These are phyloP conservation scores for Ustilago sp. DNA, from an alignment of 1,284 basidiomycete species.

Conservation along the genomic window DNA sequence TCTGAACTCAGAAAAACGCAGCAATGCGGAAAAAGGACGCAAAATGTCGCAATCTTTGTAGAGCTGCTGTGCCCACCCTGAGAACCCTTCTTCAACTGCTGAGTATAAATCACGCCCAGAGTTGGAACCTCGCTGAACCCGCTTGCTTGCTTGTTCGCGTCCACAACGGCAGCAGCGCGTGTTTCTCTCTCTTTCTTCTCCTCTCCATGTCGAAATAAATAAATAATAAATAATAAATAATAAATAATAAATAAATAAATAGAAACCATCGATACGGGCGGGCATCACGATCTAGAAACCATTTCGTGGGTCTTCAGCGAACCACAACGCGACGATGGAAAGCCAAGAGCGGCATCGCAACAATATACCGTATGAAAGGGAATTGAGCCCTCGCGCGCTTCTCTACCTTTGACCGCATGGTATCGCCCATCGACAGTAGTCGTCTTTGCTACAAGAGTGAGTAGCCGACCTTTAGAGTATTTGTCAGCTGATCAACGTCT, in stretches of 20 bases:
- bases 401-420: background rate
- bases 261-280: constrained; percentile 1
- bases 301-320: background rate
- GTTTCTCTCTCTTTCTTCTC: background rate
- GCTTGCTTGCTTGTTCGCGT: background rate
- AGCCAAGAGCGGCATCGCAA: background rate
- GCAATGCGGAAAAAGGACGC: constrained; percentile 11
- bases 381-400: constrained; percentile 3
- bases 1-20: constrained; percentile 3
- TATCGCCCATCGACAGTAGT: background rate
- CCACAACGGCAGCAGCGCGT: background rate
- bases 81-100: background rate
- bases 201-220: background rate
- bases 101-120: constrained; percentile 18
- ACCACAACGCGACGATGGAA: constrained; percentile 9
- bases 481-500: constrained; percentile 1
- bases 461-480: background rate
- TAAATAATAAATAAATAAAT: background rate
- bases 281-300: constrained; percentile 7
- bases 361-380: background rate
- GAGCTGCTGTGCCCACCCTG: background rate
- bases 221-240: background rate
- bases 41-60: constrained; percentile 35
- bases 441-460: background rate
- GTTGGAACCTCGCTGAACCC: constrained; percentile 43